Conservation (phyloP, 306 rosid genomes). For the Trifolium fragiferum region DNA sequence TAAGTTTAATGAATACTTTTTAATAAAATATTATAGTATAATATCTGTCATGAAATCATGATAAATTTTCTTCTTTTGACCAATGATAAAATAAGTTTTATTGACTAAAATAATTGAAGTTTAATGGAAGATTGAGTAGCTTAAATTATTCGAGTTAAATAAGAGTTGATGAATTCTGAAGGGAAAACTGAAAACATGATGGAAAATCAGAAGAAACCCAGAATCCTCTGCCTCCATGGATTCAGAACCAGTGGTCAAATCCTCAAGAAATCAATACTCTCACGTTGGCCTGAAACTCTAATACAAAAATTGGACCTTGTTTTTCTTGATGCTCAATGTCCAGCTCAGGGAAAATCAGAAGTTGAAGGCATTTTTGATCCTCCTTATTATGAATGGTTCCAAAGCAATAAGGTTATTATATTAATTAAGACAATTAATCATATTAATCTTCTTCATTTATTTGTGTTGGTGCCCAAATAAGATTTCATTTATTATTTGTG, state of each 20-base stretch:
- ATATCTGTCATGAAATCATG: too few relatives aligned
- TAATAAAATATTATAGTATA: too few relatives aligned
- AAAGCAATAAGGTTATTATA: conserved; percentile 48
- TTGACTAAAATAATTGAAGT: too few relatives aligned
- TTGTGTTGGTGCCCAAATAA: neutral
- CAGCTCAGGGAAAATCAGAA: conserved; percentile 49
- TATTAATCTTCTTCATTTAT: neutral
- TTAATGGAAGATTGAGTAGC: too few relatives aligned
- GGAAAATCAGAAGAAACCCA: conserved; percentile 48
- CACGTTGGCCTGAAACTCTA: conserved; percentile 47
- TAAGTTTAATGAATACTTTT: too few relatives aligned
- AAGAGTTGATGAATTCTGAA: too few relatives aligned
- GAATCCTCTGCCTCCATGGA: conserved; percentile 63
- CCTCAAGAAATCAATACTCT: conserved; percentile 41
- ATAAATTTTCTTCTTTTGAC: too few relatives aligned
- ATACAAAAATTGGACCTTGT: conserved; percentile 51
- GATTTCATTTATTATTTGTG: neutral
- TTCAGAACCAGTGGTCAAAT: conserved; percentile 58
- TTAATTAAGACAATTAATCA: neutral
- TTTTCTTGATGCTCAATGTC: conserved; percentile 53
- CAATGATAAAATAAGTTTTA: too few relatives aligned
- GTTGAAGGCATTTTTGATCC: conserved; percentile 55
- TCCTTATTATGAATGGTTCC: conserved; percentile 69
- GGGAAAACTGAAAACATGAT: neutral
- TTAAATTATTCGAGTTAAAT: too few relatives aligned